A percentile compares a stretch with the other conserved stretches of the same genome.
phyloP scores from a whole-genome alignment of 768 basidiomycete species.

The Albatrellus ellisii region DNA sequence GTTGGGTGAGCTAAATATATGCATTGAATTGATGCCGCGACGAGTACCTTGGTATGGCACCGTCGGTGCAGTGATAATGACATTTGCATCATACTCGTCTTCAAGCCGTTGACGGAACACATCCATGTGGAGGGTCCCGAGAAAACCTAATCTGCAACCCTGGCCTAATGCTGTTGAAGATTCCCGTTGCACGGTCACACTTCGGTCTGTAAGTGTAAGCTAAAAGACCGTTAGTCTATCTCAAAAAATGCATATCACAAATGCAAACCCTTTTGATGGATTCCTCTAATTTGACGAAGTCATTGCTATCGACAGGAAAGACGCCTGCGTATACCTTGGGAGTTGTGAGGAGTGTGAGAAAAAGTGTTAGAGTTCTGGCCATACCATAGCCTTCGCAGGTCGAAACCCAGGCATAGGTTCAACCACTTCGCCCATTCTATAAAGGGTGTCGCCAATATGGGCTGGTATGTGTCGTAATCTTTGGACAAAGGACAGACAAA shows the following conservation, averaged over 20 bases:
- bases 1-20: not conserved
- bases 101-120: constrained; percentile 92
- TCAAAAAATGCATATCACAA: constrained; percentile 7
- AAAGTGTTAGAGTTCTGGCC: not conserved
- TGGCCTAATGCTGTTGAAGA: constrained; percentile 91
- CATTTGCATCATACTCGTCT: constrained; percentile 90
- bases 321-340: constrained; percentile 84
- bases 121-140: constrained; percentile 95
- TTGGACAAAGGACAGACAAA: not conserved
- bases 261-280: constrained; percentile 72
- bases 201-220: constrained; percentile 79
- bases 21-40: not conserved
- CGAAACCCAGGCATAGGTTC: constrained; percentile 86
- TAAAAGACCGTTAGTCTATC: constrained; percentile 18
- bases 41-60: constrained; percentile 78
- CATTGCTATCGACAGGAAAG: constrained; percentile 83
- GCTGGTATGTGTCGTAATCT: constrained; percentile 31
- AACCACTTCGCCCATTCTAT: constrained; percentile 58
- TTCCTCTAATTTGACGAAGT: constrained; percentile 92
- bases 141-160: constrained; percentile 88
- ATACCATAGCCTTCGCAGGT: constrained; percentile 87
- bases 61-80: constrained; percentile 92
- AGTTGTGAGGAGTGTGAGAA: not conserved
- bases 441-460: constrained; percentile 87
- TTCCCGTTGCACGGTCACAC: constrained; percentile 84